phyloP scores from a whole-genome alignment of 306 rosid species.

The Prunus fruticosa region DNA sequence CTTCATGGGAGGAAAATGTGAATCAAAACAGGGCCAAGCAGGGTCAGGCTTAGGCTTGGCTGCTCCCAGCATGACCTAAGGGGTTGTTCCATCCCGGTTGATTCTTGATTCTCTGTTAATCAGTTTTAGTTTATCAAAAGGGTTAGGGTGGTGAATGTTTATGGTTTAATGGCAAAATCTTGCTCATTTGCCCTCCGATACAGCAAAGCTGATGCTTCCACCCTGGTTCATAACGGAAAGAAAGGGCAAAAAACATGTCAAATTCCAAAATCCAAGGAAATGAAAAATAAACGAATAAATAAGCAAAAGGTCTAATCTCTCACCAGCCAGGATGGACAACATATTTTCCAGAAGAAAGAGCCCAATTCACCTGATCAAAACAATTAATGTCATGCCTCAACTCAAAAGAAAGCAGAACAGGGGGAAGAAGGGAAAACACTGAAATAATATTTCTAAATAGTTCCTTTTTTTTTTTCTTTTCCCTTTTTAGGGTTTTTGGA shows the following conservation, averaged over 20 bases:
- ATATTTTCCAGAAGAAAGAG: slow-evolving; percentile 63
- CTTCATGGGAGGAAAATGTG: slow-evolving; percentile 10
- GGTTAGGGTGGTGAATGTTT: slow-evolving; percentile 35
- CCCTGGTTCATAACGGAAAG: slow-evolving; percentile 51
- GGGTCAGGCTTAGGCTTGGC: slow-evolving; percentile 27
- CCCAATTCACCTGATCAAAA: slow-evolving; percentile 92
- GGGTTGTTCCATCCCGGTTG: slow-evolving; percentile 18
- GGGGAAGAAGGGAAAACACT: not conserved
- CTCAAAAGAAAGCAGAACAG: not conserved
- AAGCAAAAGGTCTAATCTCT: slow-evolving; percentile 23
- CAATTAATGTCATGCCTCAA: slow-evolving; percentile 15
- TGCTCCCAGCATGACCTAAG: slow-evolving; percentile 14
- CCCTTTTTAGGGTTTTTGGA: not conserved
- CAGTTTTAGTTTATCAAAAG: slow-evolving; percentile 45
- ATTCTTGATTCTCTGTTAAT: slow-evolving; percentile 36
- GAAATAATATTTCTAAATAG: not conserved
- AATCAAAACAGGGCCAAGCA: slow-evolving; percentile 20
- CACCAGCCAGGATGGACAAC: slow-evolving; percentile 98
- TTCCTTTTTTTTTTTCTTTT: not conserved
- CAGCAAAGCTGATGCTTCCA: slow-evolving; percentile 98
- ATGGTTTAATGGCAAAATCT: slow-evolving; percentile 81
- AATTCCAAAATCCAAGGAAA: not conserved
- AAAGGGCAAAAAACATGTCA: slow-evolving; percentile 29
- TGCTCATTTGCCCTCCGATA: slow-evolving; percentile 96
- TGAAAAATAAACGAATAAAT: not conserved